A percentile compares a stretch with the other conserved stretches of the same genome.
Evolutionary conservation across 768 basidiomycete genomes (phyloP).

Genomic region (Boletus edulis): DNA sequence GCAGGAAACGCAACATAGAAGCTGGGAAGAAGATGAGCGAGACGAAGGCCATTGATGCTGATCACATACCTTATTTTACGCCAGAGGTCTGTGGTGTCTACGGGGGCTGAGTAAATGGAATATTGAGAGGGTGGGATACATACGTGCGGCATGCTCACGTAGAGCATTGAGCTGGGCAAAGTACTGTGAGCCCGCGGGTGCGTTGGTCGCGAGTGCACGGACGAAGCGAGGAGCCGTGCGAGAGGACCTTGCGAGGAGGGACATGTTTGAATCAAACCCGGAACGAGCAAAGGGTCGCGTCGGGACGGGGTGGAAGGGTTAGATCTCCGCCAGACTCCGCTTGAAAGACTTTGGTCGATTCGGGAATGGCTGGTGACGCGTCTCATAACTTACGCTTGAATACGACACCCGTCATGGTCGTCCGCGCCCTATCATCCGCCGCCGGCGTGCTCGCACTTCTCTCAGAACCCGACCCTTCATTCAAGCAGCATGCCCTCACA

Average conservation of each 20-base stretch:
- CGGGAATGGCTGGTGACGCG: constrained; percentile 45
- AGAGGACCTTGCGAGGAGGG: constrained; percentile 44
- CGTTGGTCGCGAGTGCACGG: constrained; percentile 39
- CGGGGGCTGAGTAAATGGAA: constrained; percentile 9
- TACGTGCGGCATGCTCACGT: constrained; percentile 65
- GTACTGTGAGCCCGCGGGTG: constrained; percentile 42
- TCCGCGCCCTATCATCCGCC: constrained; percentile 73
- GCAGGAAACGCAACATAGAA: constrained; percentile 73
- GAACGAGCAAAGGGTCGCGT: constrained; percentile 21
- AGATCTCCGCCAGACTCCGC: constrained; percentile 29
- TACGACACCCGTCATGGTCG: constrained; percentile 50
- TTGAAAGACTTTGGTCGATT: constrained; percentile 22
- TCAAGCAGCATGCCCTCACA: constrained; percentile 90
- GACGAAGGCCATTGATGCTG: not conserved
- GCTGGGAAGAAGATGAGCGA: constrained; percentile 37
- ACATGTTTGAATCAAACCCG: constrained; percentile 36
- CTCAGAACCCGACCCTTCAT: constrained; percentile 79
- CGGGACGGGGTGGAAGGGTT: constrained; percentile 22
- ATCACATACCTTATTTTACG: constrained; percentile 76
- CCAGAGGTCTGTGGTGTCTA: constrained; percentile 81
- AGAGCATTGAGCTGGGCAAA: constrained; percentile 54
- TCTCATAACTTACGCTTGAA: constrained; percentile 4
- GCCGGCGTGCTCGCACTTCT: constrained; percentile 91
- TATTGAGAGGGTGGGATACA: constrained; percentile 12
- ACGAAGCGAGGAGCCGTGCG: constrained; percentile 21